Percentiles rank a stretch among this genome's conserved stretches.
Evolutionary conservation across 768 basidiomycete species (phyloP).

Genomic region (Termitomyces sp.): DNA sequence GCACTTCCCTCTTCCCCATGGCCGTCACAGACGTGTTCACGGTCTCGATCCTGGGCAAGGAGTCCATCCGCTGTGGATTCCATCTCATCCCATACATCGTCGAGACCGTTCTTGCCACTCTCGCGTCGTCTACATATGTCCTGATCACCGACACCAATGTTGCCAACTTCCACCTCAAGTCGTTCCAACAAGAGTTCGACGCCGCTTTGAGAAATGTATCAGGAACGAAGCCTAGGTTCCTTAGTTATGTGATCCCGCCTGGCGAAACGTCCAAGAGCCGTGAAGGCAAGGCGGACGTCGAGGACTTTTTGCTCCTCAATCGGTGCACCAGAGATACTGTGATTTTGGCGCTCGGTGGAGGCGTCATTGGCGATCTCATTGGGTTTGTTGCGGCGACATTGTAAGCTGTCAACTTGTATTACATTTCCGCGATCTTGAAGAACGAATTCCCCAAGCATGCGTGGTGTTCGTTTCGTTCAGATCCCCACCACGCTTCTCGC

Average conservation of each 20-base stretch:
- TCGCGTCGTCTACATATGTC: slow-evolving; percentile 83
- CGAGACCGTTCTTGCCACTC: slow-evolving; percentile 58
- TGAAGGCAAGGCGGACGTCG: slow-evolving; percentile 87
- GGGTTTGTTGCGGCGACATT: slow-evolving; percentile 98
- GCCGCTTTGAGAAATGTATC: slow-evolving; percentile 24
- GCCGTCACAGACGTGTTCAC: slow-evolving; percentile 57
- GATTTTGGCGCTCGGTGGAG: slow-evolving; percentile 90
- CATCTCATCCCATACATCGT: slow-evolving; percentile 87
- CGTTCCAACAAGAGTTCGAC: slow-evolving; percentile 65
- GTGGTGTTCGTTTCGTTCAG: slow-evolving; percentile 92
- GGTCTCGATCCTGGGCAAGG: slow-evolving; percentile 79
- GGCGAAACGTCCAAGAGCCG: slow-evolving; percentile 93
- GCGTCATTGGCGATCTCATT: slow-evolving; percentile 94
- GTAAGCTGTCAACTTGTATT: slow-evolving; percentile 44
- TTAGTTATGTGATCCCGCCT: slow-evolving; percentile 76
- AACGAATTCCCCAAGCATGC: slow-evolving; percentile 63
- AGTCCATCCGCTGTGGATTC: slow-evolving; percentile 92
- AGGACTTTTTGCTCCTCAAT: slow-evolving; percentile 86
- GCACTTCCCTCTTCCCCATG: slow-evolving; percentile 16
- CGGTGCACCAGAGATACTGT: slow-evolving; percentile 93
- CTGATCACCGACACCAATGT: slow-evolving; percentile 92
- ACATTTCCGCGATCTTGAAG: slow-evolving; percentile 4
- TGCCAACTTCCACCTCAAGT: slow-evolving; percentile 68
- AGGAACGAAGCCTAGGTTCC: slow-evolving; percentile 51
- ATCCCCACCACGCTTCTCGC: slow-evolving; percentile 95